phyloP scores from a whole-genome alignment of 2,329 filamentous ascomycete genomes.

The Colletotrichum sp. region DNA sequence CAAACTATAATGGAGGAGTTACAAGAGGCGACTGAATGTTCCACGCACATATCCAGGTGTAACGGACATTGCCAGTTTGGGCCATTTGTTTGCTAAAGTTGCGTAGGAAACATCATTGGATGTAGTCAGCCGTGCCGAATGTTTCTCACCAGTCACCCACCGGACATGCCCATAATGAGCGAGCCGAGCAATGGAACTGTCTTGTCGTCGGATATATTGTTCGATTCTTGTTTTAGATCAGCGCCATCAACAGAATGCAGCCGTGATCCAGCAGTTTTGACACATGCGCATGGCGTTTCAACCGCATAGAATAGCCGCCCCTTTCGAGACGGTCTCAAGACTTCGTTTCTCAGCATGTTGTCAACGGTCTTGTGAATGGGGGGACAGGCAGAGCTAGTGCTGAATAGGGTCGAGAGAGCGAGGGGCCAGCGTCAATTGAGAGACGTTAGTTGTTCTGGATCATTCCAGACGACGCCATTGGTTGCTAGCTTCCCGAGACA shows the following conservation, averaged over 20 bases:
- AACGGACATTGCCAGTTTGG: neutral
- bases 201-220: neutral
- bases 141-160: neutral
- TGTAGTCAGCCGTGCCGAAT: neutral
- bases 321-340: neutral
- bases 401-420: neutral
- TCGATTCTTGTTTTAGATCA: slow-evolving; percentile 1
- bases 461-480: neutral
- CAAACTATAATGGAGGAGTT: neutral
- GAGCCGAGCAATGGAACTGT: neutral
- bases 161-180: neutral
- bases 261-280: neutral
- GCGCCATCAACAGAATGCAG: neutral
- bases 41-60: neutral
- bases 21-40: slow-evolving; percentile 4
- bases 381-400: neutral
- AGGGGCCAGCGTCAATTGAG: neutral
- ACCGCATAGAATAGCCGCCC: neutral
- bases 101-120: neutral
- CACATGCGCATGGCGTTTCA: neutral
- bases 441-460: neutral
- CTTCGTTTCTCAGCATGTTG: neutral
- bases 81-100: neutral
- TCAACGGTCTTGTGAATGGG: neutral
- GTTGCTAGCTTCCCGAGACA: slow-evolving; percentile 4